phyloP scores from a whole-genome alignment of 2,329 filamentous ascomycete genomes.

The Penicillium hesseltinei region DNA sequence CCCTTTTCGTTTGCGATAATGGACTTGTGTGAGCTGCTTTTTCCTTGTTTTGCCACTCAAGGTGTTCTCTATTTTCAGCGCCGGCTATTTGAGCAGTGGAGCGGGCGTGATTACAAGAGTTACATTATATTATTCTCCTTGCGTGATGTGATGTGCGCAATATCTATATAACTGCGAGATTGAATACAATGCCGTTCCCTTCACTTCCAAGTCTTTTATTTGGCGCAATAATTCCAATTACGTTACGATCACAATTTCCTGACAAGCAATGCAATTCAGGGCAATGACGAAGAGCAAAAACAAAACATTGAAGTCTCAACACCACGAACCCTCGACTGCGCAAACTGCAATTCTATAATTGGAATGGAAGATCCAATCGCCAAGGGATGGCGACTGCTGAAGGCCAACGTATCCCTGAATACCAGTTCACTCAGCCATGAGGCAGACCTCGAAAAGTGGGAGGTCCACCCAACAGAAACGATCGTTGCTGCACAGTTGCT shows the following conservation, averaged over 20 bases:
- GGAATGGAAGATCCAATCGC: conserved; percentile 43
- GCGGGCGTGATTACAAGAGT: conserved; percentile 37
- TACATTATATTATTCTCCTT: conserved; percentile 28
- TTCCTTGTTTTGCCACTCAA: background rate
- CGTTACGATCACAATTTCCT: conserved; percentile 5
- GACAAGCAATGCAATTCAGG: conserved; percentile 18
- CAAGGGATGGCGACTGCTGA: conserved; percentile 51
- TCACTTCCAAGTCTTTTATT: background rate
- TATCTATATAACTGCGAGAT: conserved; percentile 1
- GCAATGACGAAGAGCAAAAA: conserved; percentile 33
- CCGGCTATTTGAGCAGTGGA: conserved; percentile 23
- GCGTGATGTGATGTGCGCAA: background rate
- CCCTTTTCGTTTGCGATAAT: conserved; percentile 16
- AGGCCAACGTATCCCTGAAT: conserved; percentile 43
- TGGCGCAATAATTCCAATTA: background rate
- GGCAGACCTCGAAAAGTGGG: conserved; percentile 33
- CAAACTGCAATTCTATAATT: conserved; percentile 30
- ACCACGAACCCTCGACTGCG: conserved; percentile 31
- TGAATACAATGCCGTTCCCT: conserved; percentile 11
- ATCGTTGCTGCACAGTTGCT: conserved; percentile 56
- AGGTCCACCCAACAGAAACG: conserved; percentile 36
- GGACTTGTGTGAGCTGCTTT: conserved; percentile 2
- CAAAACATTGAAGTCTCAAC: conserved; percentile 30
- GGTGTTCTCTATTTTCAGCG: conserved; percentile 17
- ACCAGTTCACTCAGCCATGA: conserved; percentile 14